A percentile compares a stretch with the other conserved stretches of the same genome.
phyloP scores from a whole-genome alignment of 2,329 filamentous ascomycete genomes.

The Fusarium albidum region DNA sequence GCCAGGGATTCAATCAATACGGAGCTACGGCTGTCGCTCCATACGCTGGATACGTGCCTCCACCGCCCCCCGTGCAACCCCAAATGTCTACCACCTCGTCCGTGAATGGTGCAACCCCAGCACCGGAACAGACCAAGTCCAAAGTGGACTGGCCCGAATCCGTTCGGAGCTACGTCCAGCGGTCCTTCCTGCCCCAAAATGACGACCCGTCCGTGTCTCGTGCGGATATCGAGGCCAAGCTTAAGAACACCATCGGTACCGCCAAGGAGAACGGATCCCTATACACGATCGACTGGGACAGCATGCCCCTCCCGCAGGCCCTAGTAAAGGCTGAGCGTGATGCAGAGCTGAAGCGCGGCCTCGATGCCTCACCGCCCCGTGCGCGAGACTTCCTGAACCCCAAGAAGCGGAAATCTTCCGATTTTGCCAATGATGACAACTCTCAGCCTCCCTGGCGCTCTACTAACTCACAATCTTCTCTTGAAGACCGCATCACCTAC shows the following conservation, averaged over 20 bases:
- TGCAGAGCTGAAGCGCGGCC: constrained; percentile 52
- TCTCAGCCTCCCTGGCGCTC: constrained; percentile 76
- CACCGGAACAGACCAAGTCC: constrained; percentile 52
- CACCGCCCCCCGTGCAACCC: constrained; percentile 38
- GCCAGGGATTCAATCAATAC: constrained; percentile 64
- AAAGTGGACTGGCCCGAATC: constrained; percentile 82
- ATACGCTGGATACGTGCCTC: constrained; percentile 43
- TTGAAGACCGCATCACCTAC: constrained; percentile 81
- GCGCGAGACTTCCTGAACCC: constrained; percentile 49
- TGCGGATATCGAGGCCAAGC: constrained; percentile 80
- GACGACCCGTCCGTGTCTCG: constrained; percentile 68
- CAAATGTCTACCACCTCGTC: constrained; percentile 37
- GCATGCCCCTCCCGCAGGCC: constrained; percentile 83
- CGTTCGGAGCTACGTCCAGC: constrained; percentile 89
- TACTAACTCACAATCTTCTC: constrained; percentile 64
- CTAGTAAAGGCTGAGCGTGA: constrained; percentile 78
- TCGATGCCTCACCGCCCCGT: constrained; percentile 36
- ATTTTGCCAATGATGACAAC: constrained; percentile 62
- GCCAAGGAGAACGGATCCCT: constrained; percentile 79
- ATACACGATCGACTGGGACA: constrained; percentile 81
- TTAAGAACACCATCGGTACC: constrained; percentile 85
- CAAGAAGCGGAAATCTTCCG: constrained; percentile 86
- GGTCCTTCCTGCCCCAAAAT: constrained; percentile 82
- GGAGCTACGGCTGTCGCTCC: constrained; percentile 47
- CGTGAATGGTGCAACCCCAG: constrained; percentile 40